Percentiles rank a stretch among this genome's conserved stretches.
These are phyloP conservation scores for Trematosphaeria pertusa DNA, from an alignment of 2,329 filamentous ascomycete species.

Conservation along the genomic window DNA sequence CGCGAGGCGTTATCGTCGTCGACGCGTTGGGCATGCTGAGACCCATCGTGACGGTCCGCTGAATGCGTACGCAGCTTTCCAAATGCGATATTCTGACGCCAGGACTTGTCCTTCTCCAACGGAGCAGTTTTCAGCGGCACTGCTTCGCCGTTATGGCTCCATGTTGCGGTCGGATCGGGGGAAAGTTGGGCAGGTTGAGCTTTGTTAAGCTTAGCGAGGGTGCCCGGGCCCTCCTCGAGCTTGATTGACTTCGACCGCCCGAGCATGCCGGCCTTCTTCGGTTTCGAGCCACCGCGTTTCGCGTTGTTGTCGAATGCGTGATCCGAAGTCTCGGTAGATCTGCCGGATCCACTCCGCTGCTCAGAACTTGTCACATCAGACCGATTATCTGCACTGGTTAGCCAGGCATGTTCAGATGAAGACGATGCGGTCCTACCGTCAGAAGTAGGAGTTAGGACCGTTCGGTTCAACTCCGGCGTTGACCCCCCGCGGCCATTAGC, in stretches of 20 bases:
- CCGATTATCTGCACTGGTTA: slow-evolving; percentile 36
- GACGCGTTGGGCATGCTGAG: slow-evolving; percentile 39
- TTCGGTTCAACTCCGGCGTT: slow-evolving; percentile 54
- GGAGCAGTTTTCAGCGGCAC: slow-evolving; percentile 68
- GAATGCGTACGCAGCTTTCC: slow-evolving; percentile 70
- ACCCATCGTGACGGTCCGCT: slow-evolving; percentile 65
- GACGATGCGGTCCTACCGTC: slow-evolving; percentile 32
- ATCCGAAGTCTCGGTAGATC: slow-evolving; percentile 34
- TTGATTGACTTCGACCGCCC: slow-evolving; percentile 54
- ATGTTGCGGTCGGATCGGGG: slow-evolving; percentile 36
- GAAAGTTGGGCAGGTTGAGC: slow-evolving; percentile 38
- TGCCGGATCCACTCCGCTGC: slow-evolving; percentile 37
- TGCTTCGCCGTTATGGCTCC: slow-evolving; percentile 45
- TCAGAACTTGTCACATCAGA: slow-evolving; percentile 39
- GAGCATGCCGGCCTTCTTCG: slow-evolving; percentile 47
- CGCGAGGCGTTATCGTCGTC: slow-evolving; percentile 32
- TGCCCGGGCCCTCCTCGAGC: slow-evolving; percentile 45
- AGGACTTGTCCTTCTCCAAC: slow-evolving; percentile 70
- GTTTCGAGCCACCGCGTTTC: slow-evolving; percentile 33
- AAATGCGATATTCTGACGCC: slow-evolving; percentile 71
- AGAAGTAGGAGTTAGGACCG: slow-evolving; percentile 45
- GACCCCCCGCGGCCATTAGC: slow-evolving; percentile 55
- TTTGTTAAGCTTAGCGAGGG: slow-evolving; percentile 42
- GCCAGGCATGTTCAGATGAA: slow-evolving; percentile 6
- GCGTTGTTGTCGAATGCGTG: slow-evolving; percentile 24